A percentile compares a stretch with the other conserved stretches of the same genome.
Evolutionary conservation across 2,329 filamentous ascomycete species (phyloP).

Genomic region (Colletotrichum trifolii): DNA sequence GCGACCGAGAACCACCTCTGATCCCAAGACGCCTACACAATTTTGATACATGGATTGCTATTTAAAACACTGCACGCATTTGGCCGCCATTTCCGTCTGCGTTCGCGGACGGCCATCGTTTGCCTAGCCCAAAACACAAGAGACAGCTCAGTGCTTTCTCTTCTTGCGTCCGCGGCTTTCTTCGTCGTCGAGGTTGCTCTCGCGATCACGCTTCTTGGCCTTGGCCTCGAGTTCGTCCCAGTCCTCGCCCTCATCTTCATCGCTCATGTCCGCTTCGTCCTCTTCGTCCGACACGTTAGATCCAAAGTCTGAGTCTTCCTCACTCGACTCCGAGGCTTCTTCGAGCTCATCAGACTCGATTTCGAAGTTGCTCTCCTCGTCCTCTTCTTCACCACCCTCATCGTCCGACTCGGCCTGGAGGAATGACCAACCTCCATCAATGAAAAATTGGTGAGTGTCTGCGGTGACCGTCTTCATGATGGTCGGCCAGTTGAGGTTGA

Average conservation of each 20-base stretch:
- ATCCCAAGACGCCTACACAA: constrained; percentile 34
- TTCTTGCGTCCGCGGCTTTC: constrained; percentile 80
- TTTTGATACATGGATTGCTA: constrained; percentile 34
- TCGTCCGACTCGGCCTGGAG: constrained; percentile 88
- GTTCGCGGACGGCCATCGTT: constrained; percentile 3
- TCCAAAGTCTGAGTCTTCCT: constrained; percentile 93
- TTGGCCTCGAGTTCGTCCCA: constrained; percentile 97
- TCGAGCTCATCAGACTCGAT: constrained; percentile 88
- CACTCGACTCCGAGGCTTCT: constrained; percentile 77
- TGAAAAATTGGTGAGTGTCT: constrained; percentile 95
- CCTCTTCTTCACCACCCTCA: constrained; percentile 80
- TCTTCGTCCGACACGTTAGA: constrained; percentile 88
- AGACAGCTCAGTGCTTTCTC: constrained; percentile 61
- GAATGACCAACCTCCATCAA: constrained; percentile 95
- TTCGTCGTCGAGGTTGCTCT: constrained; percentile 76
- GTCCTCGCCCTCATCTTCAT: constrained; percentile 85
- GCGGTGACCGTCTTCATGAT: constrained; percentile 99
- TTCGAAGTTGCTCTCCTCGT: constrained; percentile 93
- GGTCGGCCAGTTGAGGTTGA: constrained; percentile 98
- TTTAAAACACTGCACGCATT: constrained; percentile 24
- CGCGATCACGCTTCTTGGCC: constrained; percentile 84
- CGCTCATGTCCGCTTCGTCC: constrained; percentile 78
- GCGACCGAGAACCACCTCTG: constrained; percentile 17
- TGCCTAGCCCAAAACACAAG: not conserved
- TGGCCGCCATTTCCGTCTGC: constrained; percentile 5